phyloP scores from a whole-genome alignment of 768 basidiomycete genomes.

The Aureoboletus auriporus region DNA sequence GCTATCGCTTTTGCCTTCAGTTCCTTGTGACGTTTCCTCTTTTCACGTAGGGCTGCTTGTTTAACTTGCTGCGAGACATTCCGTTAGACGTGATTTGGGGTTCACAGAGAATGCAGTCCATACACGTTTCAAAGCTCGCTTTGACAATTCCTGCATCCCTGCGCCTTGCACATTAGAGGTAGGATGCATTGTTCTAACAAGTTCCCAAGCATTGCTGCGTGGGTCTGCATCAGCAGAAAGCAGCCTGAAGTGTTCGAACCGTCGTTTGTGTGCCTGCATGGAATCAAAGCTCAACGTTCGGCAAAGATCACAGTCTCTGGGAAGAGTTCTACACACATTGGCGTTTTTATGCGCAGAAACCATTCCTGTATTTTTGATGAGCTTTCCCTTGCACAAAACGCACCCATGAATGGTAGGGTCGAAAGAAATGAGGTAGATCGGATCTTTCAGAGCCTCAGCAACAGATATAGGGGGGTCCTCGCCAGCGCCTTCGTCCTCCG shows the following conservation, averaged over 20 bases:
- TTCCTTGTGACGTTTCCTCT: constrained; percentile 46
- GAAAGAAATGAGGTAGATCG: constrained; percentile 56
- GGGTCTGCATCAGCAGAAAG: constrained; percentile 39
- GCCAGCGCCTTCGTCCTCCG: constrained; percentile 17
- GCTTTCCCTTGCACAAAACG: constrained; percentile 67
- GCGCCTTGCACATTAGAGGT: not conserved
- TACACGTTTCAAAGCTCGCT: constrained; percentile 62
- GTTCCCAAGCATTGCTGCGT: constrained; percentile 45
- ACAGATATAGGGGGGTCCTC: constrained; percentile 50
- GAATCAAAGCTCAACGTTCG: not conserved
- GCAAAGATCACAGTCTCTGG: not conserved
- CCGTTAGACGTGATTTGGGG: not conserved
- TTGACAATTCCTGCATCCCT: constrained; percentile 39
- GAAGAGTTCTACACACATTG: constrained; percentile 47
- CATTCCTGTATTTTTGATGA: constrained; percentile 59
- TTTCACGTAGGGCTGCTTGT: constrained; percentile 40
- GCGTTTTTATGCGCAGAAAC: constrained; percentile 55
- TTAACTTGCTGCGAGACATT: constrained; percentile 41
- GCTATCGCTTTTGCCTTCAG: constrained; percentile 38
- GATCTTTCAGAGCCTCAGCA: constrained; percentile 55
- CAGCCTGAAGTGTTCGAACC: constrained; percentile 46
- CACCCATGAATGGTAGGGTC: constrained; percentile 57
- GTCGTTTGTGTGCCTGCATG: constrained; percentile 59
- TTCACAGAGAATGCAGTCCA: constrained; percentile 8
- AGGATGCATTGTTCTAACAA: constrained; percentile 24